A percentile compares a stretch with the other conserved stretches of the same genome.
These are phyloP conservation scores for Rhizomucor pusillus DNA, from an alignment of 371 early-diverging fungal species.

Conservation along the genomic window DNA sequence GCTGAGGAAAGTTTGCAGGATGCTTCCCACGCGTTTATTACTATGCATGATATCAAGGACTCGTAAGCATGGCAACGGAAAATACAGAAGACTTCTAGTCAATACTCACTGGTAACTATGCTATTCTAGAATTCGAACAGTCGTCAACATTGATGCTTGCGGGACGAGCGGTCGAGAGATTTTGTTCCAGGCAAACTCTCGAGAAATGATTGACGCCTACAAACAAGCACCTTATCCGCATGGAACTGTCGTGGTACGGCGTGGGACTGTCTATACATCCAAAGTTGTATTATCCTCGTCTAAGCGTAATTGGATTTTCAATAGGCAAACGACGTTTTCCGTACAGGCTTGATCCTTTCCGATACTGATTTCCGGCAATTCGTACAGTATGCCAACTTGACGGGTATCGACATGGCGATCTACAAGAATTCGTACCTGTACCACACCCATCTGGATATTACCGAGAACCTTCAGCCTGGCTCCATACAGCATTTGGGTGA, in stretches of 20 bases:
- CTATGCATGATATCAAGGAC: slow-evolving; percentile 59
- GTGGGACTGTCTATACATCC: no score
- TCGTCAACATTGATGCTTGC: slow-evolving; percentile 75
- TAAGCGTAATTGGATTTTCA: neutral
- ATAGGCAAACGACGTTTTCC: slow-evolving; percentile 72
- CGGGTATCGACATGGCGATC: slow-evolving; percentile 72
- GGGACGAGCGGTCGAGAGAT: slow-evolving; percentile 72
- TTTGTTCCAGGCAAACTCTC: slow-evolving; percentile 75
- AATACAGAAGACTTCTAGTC: no score
- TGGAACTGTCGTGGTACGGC: slow-evolving; percentile 65
- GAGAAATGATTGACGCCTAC: slow-evolving; percentile 71
- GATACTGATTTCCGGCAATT: slow-evolving; percentile 82
- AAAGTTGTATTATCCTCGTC: neutral
- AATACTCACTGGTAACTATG: slow-evolving; percentile 2
- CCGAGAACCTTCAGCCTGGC: slow-evolving; percentile 59
- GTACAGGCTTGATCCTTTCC: slow-evolving; percentile 68
- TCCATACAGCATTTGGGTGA: slow-evolving; percentile 74
- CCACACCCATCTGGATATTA: slow-evolving; percentile 70
- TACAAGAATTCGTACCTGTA: slow-evolving; percentile 73
- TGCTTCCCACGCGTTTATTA: slow-evolving; percentile 74
- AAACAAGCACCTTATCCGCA: slow-evolving; percentile 68
- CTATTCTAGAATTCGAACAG: slow-evolving; percentile 50
- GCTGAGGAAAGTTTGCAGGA: slow-evolving; percentile 81
- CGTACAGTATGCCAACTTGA: slow-evolving; percentile 65
- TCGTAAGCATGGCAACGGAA: no score